Evolutionary conservation across 768 basidiomycete genomes (phyloP), one percentile per base, ranked within the genome.

Genomic region (Rhodocollybia butyracea): DNA sequence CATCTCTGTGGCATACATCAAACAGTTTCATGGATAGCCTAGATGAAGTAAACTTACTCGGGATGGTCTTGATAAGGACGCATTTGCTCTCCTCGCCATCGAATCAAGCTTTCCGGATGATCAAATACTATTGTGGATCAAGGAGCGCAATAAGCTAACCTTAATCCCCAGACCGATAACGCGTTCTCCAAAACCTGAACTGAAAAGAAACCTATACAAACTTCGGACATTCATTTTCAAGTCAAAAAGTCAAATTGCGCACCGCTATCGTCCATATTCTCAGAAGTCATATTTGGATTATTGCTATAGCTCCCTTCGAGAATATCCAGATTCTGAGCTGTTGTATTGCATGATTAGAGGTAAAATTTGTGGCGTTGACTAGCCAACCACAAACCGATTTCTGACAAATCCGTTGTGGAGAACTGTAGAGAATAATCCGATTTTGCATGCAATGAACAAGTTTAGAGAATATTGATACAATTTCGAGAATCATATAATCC

Each of bases 251-350:
- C 7, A 5, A 45, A n/a, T 36, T n/a, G 6, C 63, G 31, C 58
- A 84, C 92, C 94, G 26, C 91, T 92, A 67, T 95, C 94, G 61
- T 97, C 94, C 89, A 94, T 91, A 65, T 97, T 97, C 57, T 79
- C 75, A 70, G 88, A 87, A 39, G 71, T 67, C 51, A 63, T 63
- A 27, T 70, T 73, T 31, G 68, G 61, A 66, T 75, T 76, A 43
- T 68, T 74, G 55, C 83, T 76, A 59, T 84, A 86, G 54, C 75
- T 74, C 55, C 73, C 73, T 64, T 93, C 91, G 10, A 89, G 74
- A 5, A 68, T 62, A 66, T 93, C 91, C 8, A 94, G 69, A 56
- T 75, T 74, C n/a, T 70, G 74, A 11, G 89, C 91, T n/a, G n/a
- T n/a, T n/a, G n/a, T n/a, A n/a, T n/a, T n/a, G n/a, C n/a, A n/a